phyloP scores from a whole-genome alignment of 306 rosid genomes.

The Citrullus colocynthis region DNA sequence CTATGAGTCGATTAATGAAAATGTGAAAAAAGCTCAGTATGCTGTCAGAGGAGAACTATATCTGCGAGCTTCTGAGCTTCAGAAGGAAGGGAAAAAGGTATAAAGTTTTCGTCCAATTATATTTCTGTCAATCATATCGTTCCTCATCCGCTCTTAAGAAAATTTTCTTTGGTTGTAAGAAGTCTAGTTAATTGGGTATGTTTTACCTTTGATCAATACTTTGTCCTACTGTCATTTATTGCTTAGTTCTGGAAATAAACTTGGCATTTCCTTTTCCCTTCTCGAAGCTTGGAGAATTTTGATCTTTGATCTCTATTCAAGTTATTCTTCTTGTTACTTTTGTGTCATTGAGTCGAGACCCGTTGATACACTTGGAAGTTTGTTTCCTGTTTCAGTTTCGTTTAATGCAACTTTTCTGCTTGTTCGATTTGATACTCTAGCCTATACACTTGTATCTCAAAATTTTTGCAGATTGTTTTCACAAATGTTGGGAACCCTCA shows the following conservation, averaged over 20 bases:
- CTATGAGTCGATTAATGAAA: slow-evolving; percentile 61
- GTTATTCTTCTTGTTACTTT: not conserved
- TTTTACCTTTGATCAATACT: not conserved
- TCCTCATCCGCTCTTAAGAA: slow-evolving; percentile 8
- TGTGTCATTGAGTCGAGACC: not conserved
- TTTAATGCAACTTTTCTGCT: not conserved
- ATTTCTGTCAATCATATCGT: not conserved
- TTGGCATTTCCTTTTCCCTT: not conserved
- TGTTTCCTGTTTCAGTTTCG: not conserved
- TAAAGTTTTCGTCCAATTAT: not conserved
- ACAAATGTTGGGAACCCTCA: slow-evolving; percentile 99
- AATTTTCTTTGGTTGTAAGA: not conserved
- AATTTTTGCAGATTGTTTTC: slow-evolving; percentile 69
- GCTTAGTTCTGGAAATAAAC: not conserved
- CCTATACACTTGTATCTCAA: not conserved
- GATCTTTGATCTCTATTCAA: not conserved
- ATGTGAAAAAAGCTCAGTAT: slow-evolving; percentile 87
- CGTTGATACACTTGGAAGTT: not conserved
- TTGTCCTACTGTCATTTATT: not conserved
- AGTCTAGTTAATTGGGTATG: not conserved
- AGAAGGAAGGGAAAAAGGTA: slow-evolving; percentile 96
- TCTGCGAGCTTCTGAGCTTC: slow-evolving; percentile 94
- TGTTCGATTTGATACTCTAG: not conserved
- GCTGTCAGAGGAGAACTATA: slow-evolving; percentile 95
- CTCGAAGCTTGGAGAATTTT: not conserved